A percentile compares a stretch with the other conserved stretches of the same genome.
These are phyloP conservation scores for Malassezia globosa DNA, from an alignment of 1,284 basidiomycete genomes.

Conservation along the genomic window DNA sequence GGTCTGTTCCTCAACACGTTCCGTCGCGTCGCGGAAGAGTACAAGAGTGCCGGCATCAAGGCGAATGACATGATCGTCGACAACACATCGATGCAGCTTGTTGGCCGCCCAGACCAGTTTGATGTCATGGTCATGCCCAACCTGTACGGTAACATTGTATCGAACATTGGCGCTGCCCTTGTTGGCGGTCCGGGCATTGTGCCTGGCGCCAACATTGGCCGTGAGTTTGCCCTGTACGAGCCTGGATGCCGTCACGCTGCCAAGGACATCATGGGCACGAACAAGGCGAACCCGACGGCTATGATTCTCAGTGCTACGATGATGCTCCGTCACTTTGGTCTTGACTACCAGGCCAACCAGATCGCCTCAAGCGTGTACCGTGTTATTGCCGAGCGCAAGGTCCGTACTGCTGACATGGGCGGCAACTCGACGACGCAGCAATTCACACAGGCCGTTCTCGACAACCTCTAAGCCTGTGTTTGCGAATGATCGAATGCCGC, in stretches of 20 bases:
- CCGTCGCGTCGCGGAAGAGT: slow-evolving; percentile 82
- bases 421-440: slow-evolving; percentile 51
- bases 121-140: slow-evolving; percentile 99
- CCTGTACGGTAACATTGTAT: slow-evolving; percentile 87
- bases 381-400: slow-evolving; percentile 77
- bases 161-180: slow-evolving; percentile 94
- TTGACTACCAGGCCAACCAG: slow-evolving; percentile 85
- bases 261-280: slow-evolving; percentile 92
- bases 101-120: slow-evolving; percentile 85
- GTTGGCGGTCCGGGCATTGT: slow-evolving; percentile 97
- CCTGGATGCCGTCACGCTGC: slow-evolving; percentile 98
- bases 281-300: slow-evolving; percentile 93
- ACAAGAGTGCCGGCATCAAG: slow-evolving; percentile 81
- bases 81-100: slow-evolving; percentile 98
- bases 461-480: slow-evolving; percentile 23
- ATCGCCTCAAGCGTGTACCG: slow-evolving; percentile 88
- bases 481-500: too few relatives aligned
- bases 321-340: slow-evolving; percentile 97
- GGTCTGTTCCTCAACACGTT: slow-evolving; percentile 99
- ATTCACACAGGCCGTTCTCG: slow-evolving; percentile 44
- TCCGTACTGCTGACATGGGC: slow-evolving; percentile 89
- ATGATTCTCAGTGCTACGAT: slow-evolving; percentile 97
- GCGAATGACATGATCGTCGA: slow-evolving; percentile 99
- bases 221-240: slow-evolving; percentile 96
- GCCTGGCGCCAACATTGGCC: slow-evolving; percentile 93